Conservation (phyloP, 2,329 filamentous ascomycete genomes). For the Sarocladium oryzae region DNA sequence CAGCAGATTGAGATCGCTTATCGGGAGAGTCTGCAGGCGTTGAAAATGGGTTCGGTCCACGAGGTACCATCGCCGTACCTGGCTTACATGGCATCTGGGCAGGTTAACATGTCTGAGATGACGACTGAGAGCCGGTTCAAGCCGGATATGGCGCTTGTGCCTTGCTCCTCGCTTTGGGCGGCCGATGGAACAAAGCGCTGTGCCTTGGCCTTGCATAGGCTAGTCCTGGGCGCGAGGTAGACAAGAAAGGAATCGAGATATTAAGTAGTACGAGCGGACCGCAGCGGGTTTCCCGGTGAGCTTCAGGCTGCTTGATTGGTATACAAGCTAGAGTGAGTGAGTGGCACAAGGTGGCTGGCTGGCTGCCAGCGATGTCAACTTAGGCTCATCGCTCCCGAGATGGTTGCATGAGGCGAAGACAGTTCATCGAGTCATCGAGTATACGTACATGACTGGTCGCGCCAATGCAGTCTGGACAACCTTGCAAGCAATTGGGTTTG, state of each 20-base stretch:
- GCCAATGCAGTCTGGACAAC: too few species aligned
- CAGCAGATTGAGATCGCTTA: conserved; percentile 16
- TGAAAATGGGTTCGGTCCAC: conserved; percentile 13
- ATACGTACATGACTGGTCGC: too few species aligned
- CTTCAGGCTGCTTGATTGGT: too few species aligned
- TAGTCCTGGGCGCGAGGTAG: too few species aligned
- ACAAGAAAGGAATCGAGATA: too few species aligned
- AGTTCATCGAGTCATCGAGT: too few species aligned
- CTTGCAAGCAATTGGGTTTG: too few species aligned
- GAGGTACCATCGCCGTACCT: conserved; percentile 21
- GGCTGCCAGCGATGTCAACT: neutral
- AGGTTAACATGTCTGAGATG: neutral
- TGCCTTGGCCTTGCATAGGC: conserved; percentile 26
- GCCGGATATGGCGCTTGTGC: conserved; percentile 18
- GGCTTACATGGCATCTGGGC: conserved; percentile 22
- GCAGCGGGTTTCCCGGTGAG: too few species aligned
- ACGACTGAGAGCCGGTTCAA: neutral
- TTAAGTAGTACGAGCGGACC: too few species aligned
- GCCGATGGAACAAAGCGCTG: conserved; percentile 23
- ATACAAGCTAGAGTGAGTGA: too few species aligned
- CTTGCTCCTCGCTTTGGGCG: conserved; percentile 32
- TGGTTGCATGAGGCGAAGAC: neutral
- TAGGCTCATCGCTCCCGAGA: neutral
- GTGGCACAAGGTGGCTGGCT: too few species aligned
- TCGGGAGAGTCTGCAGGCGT: conserved; percentile 16